Base-by-base conservation (phyloP, 2,329 filamentous ascomycete species). In the Penicillium sp. region DNA sequence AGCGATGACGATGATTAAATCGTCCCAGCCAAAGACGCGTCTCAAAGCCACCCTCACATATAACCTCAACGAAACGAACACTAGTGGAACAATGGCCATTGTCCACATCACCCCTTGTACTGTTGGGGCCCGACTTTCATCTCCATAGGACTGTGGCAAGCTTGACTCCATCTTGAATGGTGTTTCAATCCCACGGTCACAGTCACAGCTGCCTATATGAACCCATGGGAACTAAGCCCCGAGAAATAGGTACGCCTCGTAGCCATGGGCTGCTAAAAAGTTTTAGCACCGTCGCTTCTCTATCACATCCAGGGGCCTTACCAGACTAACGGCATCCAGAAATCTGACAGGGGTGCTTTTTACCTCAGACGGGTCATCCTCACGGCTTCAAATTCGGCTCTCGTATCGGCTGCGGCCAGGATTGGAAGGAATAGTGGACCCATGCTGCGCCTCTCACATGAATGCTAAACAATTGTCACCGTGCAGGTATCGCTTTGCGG, bases 21-120 rank as follows among this genome's bases (percentile, higher is more conserved):
- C 55, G 37, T 58, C 55, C 53, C 51, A 56, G 20, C 55, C 55
- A 42, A 56, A 58, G 18, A 54, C 51, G n/a, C 39, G 47, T n/a
- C 46, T 49, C 35, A 58, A 15, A 23, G n/a, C 24, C 20, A 52
- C 25, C 27, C 54, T 38, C 35, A 58, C 55, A 35, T 58, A 56
- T n/a, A 58, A 38, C 18, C 55, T 45, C 49, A 56, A 47, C n/a
- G 33, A 13, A 25, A 58, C 55, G 29, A 56, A 53, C 1, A 48
- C 10, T 13, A 55, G 35, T 15, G 55, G 41, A 8, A 55, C 38
- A 15, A 54, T 44, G 7, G 54, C 40, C 55, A 58, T 56, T 27
- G 46, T 43, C 54, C 51, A 56, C 47, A 58, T 56, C 38, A 56
- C 55, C n/a, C 46, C 55, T 32, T 49, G 32, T 13, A 58, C 37